Evolutionary conservation across 2,329 filamentous ascomycete species (phyloP), one percentile per base, ranked within the genome.

Genomic region (Ceratocystis variospora): DNA sequence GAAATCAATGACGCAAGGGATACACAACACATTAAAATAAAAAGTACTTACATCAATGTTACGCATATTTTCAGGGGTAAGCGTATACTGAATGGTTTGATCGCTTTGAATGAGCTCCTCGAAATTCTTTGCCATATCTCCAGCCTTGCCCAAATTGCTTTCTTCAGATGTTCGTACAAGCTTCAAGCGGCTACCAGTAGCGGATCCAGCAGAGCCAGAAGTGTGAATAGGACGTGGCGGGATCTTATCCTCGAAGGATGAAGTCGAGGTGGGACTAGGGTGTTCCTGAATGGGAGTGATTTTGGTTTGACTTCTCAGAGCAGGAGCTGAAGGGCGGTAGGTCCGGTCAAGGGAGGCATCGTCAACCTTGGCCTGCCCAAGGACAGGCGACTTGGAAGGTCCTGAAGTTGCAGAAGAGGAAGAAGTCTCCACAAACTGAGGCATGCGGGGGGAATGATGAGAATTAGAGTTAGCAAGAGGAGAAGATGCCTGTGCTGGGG

Each of bases 91-190:
- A 55, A 93, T 86, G 1, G 89, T 93, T 72, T 91, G 84, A 71
- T 90, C 87, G 73, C 89, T 91, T 66, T 89, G 84, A 69, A 94
- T 92, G 63, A 93, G 79, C 70, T 91, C 82, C 72, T 94, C 89
- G 71, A 94, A 87, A 70, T 88, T 85, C 61, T 82, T 83, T 8
- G 83, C 82, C 62, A 87, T 83, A 67, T 86, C 83, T 59, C 83
- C 82, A 5, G 78, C 76, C 5, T 76, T 78, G 19, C 73, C 72
- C 28, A 75, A 75, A 44, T 72, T 73, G 70, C 78, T 81, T 17
- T 87, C 84, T 69, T 87, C 83, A 0, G 84, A 86, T 3, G 78
- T 81, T 48, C 82, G 79, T 2, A 81, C 75, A 6, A 79, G 74
- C 72, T 82, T 83, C 62, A 82, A 72, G 68, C 80, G 84, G 67